phyloP scores from a whole-genome alignment of 2,329 filamentous ascomycete genomes.

The Fusarium kyushuense region DNA sequence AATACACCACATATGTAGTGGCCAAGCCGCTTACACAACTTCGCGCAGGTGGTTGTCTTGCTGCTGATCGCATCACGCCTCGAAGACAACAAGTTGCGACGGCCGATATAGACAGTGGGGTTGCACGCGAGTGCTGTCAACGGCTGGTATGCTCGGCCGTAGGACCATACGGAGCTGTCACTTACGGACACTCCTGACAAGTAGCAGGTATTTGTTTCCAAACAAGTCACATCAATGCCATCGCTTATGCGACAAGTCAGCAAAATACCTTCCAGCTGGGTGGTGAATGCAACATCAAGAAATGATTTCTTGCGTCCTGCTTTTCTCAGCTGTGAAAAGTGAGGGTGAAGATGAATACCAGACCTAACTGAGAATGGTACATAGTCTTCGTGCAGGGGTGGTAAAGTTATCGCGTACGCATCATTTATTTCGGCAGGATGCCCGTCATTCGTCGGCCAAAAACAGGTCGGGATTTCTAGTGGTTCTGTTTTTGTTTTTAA shows the following conservation, averaged over 20 bases:
- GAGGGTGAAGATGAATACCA: constrained; percentile 10
- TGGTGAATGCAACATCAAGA: constrained; percentile 30
- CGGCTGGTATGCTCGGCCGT: constrained; percentile 26
- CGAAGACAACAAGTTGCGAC: constrained; percentile 27
- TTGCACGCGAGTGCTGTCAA: constrained; percentile 32
- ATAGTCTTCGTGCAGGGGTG: constrained; percentile 21
- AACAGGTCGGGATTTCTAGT: constrained; percentile 16
- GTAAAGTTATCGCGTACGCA: constrained; percentile 14
- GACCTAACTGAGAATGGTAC: constrained; percentile 17
- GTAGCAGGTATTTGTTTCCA: background rate
- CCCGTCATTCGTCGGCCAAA: constrained; percentile 23
- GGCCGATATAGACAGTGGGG: constrained; percentile 31
- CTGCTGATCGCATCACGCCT: constrained; percentile 40
- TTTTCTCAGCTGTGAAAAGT: constrained; percentile 14
- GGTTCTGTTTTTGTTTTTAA: constrained; percentile 15
- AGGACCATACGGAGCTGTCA: constrained; percentile 31
- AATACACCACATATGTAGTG: constrained; percentile 27
- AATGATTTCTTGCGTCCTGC: constrained; percentile 19
- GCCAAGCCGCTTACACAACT: constrained; percentile 44
- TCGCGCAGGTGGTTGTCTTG: constrained; percentile 35
- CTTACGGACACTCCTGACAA: background rate
- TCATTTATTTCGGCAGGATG: constrained; percentile 1
- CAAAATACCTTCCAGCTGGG: constrained; percentile 20
- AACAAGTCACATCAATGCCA: constrained; percentile 6
- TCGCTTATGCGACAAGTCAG: constrained; percentile 15